Conservation (phyloP, 441 rosid genomes). For the Populus hybrid region DNA sequence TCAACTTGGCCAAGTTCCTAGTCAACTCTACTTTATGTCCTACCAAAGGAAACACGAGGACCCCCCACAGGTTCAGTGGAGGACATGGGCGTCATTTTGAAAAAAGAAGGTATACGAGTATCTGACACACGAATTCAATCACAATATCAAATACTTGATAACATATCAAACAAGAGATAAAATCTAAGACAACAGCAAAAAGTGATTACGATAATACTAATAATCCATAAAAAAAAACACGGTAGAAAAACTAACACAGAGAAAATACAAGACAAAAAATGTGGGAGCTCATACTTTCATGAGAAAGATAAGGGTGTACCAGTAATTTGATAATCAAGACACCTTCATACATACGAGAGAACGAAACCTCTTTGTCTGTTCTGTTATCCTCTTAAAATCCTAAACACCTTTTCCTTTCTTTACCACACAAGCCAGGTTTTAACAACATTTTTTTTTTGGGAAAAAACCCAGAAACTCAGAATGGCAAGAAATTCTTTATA, state of each 20-base stretch:
- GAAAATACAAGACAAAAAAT: not conserved
- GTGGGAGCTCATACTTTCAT: not conserved
- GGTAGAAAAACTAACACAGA: not conserved
- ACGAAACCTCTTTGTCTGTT: not conserved
- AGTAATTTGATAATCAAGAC: not conserved
- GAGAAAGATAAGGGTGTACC: not conserved
- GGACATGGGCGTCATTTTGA: not conserved
- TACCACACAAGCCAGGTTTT: not conserved
- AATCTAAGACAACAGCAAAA: not conserved
- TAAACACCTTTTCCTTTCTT: not conserved
- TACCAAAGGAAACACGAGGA: not conserved
- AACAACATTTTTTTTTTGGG: not conserved
- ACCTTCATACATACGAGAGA: not conserved
- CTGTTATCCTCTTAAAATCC: not conserved
- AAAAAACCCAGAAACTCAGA: not conserved
- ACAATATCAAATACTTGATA: not conserved
- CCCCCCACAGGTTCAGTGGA: not conserved
- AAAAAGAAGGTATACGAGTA: not conserved
- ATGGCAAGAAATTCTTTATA: not conserved
- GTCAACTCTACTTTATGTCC: not conserved
- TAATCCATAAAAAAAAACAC: not conserved
- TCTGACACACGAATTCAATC: not conserved
- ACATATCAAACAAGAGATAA: not conserved
- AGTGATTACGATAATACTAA: not conserved
- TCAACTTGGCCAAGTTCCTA: not conserved